Evolutionary conservation across 306 rosid species (phyloP).

Genomic region (Vicia sativa): DNA sequence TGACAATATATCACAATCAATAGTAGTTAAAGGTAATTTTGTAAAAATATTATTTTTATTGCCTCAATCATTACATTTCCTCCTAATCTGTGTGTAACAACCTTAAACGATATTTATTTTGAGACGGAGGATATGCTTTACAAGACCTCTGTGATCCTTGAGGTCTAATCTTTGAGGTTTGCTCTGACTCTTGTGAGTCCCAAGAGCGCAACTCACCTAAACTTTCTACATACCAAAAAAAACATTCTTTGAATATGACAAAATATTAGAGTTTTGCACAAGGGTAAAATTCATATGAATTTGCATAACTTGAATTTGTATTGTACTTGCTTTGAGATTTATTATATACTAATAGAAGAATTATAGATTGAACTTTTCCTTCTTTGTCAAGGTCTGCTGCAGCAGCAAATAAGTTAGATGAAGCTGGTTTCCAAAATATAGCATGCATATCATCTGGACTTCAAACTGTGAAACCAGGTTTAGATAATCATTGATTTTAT

Average conservation of each 20-base stretch:
- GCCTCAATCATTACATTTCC: too few relatives aligned
- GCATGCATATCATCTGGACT: constrained; percentile 90
- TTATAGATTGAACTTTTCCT: constrained; percentile 30
- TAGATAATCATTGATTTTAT: constrained; percentile 7
- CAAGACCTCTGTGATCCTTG: too few relatives aligned
- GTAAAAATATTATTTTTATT: too few relatives aligned
- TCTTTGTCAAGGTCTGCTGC: constrained; percentile 71
- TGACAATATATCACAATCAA: too few relatives aligned
- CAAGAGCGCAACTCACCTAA: too few relatives aligned
- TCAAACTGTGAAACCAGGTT: constrained; percentile 83
- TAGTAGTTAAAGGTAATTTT: too few relatives aligned
- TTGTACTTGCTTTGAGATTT: background rate
- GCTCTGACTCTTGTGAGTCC: too few relatives aligned
- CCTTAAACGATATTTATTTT: too few relatives aligned
- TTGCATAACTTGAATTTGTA: constrained; percentile 10
- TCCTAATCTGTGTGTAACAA: too few relatives aligned
- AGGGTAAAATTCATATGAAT: constrained; percentile 10
- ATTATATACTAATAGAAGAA: constrained; percentile 12
- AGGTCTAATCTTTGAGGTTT: too few relatives aligned
- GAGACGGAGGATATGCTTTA: too few relatives aligned
- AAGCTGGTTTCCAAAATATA: constrained; percentile 74
- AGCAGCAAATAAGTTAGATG: constrained; percentile 74
- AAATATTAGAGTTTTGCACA: constrained; percentile 3
- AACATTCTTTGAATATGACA: background rate
- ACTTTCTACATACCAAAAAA: too few relatives aligned